phyloP scores from a whole-genome alignment of 2,329 filamentous ascomycete species.

The Stagonosporopsis cucurbitacearum region DNA sequence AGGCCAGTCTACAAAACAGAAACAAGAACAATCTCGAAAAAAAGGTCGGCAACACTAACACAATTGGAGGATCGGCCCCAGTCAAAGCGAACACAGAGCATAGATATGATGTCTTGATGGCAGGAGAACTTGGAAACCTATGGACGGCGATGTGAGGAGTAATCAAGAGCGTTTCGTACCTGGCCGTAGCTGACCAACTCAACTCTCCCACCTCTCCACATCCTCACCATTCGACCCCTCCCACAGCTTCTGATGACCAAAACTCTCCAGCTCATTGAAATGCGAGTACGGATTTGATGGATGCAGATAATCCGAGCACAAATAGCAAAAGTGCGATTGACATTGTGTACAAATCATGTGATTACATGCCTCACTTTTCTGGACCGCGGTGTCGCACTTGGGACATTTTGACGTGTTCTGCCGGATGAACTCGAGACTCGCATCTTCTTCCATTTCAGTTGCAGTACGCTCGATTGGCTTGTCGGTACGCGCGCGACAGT shows the following conservation, averaged over 20 bases:
- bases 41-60: slow-evolving; percentile 10
- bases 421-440: background rate
- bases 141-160: no score
- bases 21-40: slow-evolving; percentile 3
- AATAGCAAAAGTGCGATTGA: background rate
- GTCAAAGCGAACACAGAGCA: slow-evolving; percentile 10
- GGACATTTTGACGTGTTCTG: background rate
- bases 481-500: background rate
- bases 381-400: background rate
- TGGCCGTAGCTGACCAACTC: no score
- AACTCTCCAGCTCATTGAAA: background rate
- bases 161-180: no score
- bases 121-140: no score
- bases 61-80: slow-evolving; percentile 9
- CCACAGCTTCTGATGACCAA: slow-evolving; percentile 1
- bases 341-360: slow-evolving; percentile 1
- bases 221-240: background rate
- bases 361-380: slow-evolving; percentile 6
- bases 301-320: slow-evolving; percentile 2
- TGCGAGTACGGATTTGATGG: background rate
- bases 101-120: slow-evolving; percentile 6
- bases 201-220: background rate
- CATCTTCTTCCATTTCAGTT: background rate
- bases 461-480: background rate
- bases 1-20: background rate